Conservation (phyloP, 2,329 filamentous ascomycete species). For the Alternaria panax region DNA sequence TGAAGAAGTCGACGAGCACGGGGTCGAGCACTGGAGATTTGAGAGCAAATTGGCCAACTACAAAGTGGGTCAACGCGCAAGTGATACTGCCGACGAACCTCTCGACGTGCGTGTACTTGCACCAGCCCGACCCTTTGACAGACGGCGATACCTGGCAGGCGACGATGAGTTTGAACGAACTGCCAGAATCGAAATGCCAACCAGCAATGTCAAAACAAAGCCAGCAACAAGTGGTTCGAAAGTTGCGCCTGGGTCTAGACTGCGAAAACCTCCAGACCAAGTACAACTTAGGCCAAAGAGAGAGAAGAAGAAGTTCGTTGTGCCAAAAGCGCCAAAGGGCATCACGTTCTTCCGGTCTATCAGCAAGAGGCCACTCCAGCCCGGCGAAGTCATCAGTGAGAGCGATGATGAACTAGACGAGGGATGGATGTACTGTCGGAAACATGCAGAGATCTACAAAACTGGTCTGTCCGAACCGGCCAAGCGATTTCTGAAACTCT, state of each 20-base stretch:
- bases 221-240: background rate
- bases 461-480: slow-evolving; percentile 17
- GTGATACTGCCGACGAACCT: slow-evolving; percentile 33
- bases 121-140: slow-evolving; percentile 47
- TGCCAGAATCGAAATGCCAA: slow-evolving; percentile 17
- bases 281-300: slow-evolving; percentile 23
- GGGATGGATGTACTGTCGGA: slow-evolving; percentile 47
- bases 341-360: slow-evolving; percentile 51
- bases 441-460: slow-evolving; percentile 29
- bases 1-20: slow-evolving; percentile 17
- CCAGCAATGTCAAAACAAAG: slow-evolving; percentile 1
- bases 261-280: slow-evolving; percentile 24
- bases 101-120: slow-evolving; percentile 43
- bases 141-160: slow-evolving; percentile 44
- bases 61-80: slow-evolving; percentile 31
- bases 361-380: slow-evolving; percentile 49
- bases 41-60: slow-evolving; percentile 28
- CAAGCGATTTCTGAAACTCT: slow-evolving; percentile 47
- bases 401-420: slow-evolving; percentile 55
- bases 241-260: background rate
- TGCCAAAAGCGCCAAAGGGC: slow-evolving; percentile 45
- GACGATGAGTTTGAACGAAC: slow-evolving; percentile 34
- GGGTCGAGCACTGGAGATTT: slow-evolving; percentile 26
- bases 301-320: slow-evolving; percentile 37
- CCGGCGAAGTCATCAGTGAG: slow-evolving; percentile 52